Evolutionary conservation across 495 filamentous ascomycete species (phyloP).

Genomic region (Penicillium lagena): DNA sequence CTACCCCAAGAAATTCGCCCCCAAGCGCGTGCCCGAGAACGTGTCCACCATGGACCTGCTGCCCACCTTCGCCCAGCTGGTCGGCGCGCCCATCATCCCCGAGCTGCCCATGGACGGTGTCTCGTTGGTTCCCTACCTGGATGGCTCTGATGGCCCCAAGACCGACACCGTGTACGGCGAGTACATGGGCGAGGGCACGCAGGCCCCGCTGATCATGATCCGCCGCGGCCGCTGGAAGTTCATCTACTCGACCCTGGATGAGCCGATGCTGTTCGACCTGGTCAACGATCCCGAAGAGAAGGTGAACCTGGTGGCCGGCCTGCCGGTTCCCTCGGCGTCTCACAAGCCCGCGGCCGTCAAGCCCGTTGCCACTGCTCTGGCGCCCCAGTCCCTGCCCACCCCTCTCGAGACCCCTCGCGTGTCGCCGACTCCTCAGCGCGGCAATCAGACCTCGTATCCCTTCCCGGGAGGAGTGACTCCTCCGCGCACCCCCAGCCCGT

Average conservation of each 20-base stretch:
- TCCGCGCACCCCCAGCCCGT: constrained; percentile 35
- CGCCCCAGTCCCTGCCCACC: constrained; percentile 28
- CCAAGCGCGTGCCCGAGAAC: constrained; percentile 65
- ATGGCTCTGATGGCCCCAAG: constrained; percentile 43
- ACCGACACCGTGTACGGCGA: constrained; percentile 79
- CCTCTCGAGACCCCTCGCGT: constrained; percentile 29
- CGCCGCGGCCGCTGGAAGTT: constrained; percentile 77
- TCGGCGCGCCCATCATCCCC: constrained; percentile 53
- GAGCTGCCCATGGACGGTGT: constrained; percentile 71
- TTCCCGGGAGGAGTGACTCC: constrained; percentile 27
- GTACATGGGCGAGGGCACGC: constrained; percentile 84
- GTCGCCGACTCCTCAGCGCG: constrained; percentile 26
- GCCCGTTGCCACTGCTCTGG: constrained; percentile 1
- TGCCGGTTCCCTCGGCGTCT: constrained; percentile 14
- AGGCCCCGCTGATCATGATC: constrained; percentile 88
- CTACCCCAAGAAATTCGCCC: constrained; percentile 57
- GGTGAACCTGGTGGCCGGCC: constrained; percentile 54
- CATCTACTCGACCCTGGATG: constrained; percentile 71
- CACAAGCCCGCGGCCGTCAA: constrained; percentile 9
- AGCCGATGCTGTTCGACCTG: constrained; percentile 73
- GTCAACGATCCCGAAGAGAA: constrained; percentile 66
- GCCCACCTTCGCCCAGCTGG: constrained; percentile 77
- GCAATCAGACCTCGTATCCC: constrained; percentile 25
- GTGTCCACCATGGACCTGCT: constrained; percentile 84
- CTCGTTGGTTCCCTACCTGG: constrained; percentile 64